phyloP scores from a whole-genome alignment of 2,329 filamentous ascomycete species.

The Penicillium freii region DNA sequence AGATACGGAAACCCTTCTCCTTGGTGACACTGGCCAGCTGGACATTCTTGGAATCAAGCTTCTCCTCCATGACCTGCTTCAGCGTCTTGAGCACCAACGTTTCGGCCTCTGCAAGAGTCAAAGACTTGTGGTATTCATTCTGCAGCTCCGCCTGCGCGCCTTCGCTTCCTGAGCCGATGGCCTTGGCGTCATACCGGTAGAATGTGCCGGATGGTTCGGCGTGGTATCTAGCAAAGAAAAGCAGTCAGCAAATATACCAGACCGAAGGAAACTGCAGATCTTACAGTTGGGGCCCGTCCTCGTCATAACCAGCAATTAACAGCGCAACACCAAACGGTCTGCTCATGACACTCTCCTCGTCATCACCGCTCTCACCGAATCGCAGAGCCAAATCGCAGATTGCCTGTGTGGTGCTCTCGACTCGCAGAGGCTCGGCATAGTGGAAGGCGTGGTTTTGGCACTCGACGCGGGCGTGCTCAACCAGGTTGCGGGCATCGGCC shows the following conservation, averaged over 20 bases:
- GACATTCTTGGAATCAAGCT: constrained; percentile 97
- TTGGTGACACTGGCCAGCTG: constrained; percentile 97
- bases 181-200: constrained; percentile 98
- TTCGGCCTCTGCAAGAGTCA: constrained; percentile 90
- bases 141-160: constrained; percentile 96
- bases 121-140: constrained; percentile 97
- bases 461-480: constrained; percentile 97
- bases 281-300: constrained; percentile 88
- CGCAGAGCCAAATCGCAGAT: constrained; percentile 95
- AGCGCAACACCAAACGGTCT: constrained; percentile 94
- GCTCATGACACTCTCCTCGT: constrained; percentile 98
- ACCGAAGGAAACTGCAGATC: constrained; percentile 26
- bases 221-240: constrained; percentile 65
- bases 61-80: constrained; percentile 99
- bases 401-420: constrained; percentile 97
- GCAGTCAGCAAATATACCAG: background rate
- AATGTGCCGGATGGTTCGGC: constrained; percentile 97
- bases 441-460: constrained; percentile 97
- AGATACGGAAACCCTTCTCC: constrained; percentile 98
- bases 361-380: constrained; percentile 95
- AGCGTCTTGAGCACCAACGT: constrained; percentile 94
- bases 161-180: constrained; percentile 95
- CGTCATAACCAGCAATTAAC: constrained; percentile 94
- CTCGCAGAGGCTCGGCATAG: constrained; percentile 90
- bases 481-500: constrained; percentile 94